Evolutionary conservation across 768 basidiomycete species (phyloP).

Genomic region (Cystobasidium ongulense): DNA sequence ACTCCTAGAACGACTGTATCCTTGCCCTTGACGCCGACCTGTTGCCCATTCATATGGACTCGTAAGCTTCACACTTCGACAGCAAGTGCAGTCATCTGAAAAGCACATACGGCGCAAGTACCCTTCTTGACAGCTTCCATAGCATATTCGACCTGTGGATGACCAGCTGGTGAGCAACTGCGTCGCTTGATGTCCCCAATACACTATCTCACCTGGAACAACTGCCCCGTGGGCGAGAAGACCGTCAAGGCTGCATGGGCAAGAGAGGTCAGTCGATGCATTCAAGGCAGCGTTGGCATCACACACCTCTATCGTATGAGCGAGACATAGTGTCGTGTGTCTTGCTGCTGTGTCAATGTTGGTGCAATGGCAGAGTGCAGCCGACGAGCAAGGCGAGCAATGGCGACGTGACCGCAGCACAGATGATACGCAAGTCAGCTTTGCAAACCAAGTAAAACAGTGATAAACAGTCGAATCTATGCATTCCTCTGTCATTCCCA

Average conservation of each 20-base stretch:
- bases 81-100: not conserved
- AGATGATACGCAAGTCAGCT: too few relatives aligned
- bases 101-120: slow-evolving; percentile 74
- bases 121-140: slow-evolving; percentile 95
- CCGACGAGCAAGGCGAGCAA: not conserved
- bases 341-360: not conserved
- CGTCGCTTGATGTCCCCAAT: not conserved
- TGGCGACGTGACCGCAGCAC: not conserved
- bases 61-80: slow-evolving; percentile 7
- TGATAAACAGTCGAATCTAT: too few relatives aligned
- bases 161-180: slow-evolving; percentile 23
- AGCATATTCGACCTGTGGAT: slow-evolving; percentile 86
- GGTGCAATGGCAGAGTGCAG: not conserved
- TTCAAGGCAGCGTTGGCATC: not conserved
- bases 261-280: slow-evolving; percentile 5
- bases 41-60: not conserved
- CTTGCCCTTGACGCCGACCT: slow-evolving; percentile 94
- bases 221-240: slow-evolving; percentile 96
- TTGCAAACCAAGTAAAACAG: too few relatives aligned
- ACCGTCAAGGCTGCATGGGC: slow-evolving; percentile 66
- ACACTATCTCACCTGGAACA: slow-evolving; percentile 68
- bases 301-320: slow-evolving; percentile 34
- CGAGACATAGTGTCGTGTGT: slow-evolving; percentile 26
- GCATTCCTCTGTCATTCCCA: too few relatives aligned
- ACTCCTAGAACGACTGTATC: slow-evolving; percentile 93